Evolutionary conservation across 371 early-diverging fungal genomes (phyloP).

Genomic region (Smittium culicis): DNA sequence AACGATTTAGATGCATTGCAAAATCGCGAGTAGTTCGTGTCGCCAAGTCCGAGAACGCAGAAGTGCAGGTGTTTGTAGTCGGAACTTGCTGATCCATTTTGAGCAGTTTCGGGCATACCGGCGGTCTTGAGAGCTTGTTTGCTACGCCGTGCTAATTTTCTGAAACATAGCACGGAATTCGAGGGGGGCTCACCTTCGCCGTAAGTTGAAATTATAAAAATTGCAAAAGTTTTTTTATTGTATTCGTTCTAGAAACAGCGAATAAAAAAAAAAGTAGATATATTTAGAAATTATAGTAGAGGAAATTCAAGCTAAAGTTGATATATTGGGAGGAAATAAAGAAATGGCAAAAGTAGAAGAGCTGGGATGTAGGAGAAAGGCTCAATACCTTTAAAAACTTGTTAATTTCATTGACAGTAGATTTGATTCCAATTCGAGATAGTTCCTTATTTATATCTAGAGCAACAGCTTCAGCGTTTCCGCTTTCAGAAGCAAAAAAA

Average conservation of each 20-base stretch:
- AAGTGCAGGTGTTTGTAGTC: conserved; percentile 22
- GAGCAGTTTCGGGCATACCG: conserved; percentile 14
- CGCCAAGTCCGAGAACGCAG: conserved; percentile 55
- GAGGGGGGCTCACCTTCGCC: conserved; percentile 95
- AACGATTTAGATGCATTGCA: conserved; percentile 65
- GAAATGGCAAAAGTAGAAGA: too few species aligned
- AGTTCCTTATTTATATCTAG: conserved; percentile 65
- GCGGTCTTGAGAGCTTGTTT: conserved; percentile 3
- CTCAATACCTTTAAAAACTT: not conserved
- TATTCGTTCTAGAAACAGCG: not conserved
- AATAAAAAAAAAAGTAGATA: not conserved
- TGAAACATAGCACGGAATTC: conserved; percentile 76
- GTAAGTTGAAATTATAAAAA: conserved; percentile 78
- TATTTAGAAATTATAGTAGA: not conserved
- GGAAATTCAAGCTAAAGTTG: not conserved
- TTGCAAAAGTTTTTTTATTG: conserved; percentile 15
- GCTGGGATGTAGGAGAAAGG: too few species aligned
- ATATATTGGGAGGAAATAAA: not conserved
- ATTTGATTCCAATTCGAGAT: conserved; percentile 26
- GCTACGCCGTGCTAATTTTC: conserved; percentile 43
- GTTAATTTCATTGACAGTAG: conserved; percentile 13
- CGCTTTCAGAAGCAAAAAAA: conserved; percentile 82
- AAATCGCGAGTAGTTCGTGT: conserved; percentile 85
- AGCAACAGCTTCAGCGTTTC: conserved; percentile 85
- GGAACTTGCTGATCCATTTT: not conserved